Evolutionary conservation across 805 yeast genomes (phyloP), one percentile per base, ranked within the genome.

Genomic region (Millerozyma acaciae): DNA sequence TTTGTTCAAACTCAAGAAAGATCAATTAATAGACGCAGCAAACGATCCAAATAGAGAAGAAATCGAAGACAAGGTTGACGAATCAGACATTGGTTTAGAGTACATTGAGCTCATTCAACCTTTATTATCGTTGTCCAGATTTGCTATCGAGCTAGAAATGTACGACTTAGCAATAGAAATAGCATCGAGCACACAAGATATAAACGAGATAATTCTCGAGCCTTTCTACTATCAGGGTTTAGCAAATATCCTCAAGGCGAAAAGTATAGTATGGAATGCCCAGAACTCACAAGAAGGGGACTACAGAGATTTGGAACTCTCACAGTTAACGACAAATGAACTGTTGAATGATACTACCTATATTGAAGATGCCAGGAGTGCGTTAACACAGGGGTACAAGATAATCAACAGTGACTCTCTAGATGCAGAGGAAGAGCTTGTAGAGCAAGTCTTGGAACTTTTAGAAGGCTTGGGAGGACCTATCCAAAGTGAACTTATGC

Each of bases 121-220:
- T 8, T 65, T 90, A 33, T 53, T 82, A 17, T 76, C 86, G 0
- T 65, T 90, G 26, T 70, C 86, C 4, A 84, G 83, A 57, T 81
- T 76, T 59, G 75, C 88, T 40, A 68, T 85, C 26, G 97, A 93
- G 57, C 63, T 85, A 50, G 90, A 80, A 14, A 56, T 76, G 43
- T 79, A 77, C 49, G 95, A 84, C 23, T 48, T 70, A 12, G 84
- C 84, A 3, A 63, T 76, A 3, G 70, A 73, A n/a, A 78, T 87
- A n/a, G 69, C 87, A 8, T 61, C 71, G 12, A 70, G 72, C 16
- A 68, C 81, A 12, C 80, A 81, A 47, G 90, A 84, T 39, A 75
- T 90, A 28, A 88, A 90, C 60, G 97, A 90, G 47, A 81, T 79
- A 47, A 77, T 86, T 40, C 66, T 86, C 37, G 97, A 93, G 49